phyloP scores from a whole-genome alignment of 179 eudicot species.

The Nepenthes alata region DNA sequence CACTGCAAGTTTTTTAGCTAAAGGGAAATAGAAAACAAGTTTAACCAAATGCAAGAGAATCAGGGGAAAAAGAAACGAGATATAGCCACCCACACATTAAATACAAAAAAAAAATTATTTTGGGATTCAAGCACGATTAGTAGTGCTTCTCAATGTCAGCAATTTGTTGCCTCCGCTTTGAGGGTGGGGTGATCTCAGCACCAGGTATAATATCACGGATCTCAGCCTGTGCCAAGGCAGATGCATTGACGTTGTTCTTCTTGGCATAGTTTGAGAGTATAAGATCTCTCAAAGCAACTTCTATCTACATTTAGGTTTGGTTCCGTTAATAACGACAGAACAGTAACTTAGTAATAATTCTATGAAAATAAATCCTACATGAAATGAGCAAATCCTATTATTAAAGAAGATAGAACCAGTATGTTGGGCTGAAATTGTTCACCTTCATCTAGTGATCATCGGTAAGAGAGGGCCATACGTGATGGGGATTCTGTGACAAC shows the following conservation, averaged over 20 bases:
- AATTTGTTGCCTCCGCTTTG: slow-evolving; percentile 92
- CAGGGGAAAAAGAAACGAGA: too few species aligned
- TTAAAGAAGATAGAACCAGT: too few species aligned
- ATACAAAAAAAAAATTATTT: too few species aligned
- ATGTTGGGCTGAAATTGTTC: not conserved
- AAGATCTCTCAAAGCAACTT: slow-evolving; percentile 91
- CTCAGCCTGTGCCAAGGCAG: slow-evolving; percentile 91
- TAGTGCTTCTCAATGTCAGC: slow-evolving; percentile 88
- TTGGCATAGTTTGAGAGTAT: slow-evolving; percentile 95
- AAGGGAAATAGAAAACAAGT: too few species aligned
- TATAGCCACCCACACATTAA: too few species aligned
- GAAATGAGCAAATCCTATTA: too few species aligned
- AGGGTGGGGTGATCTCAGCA: slow-evolving; percentile 97
- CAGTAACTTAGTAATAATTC: too few species aligned
- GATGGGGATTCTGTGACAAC: slow-evolving; percentile 95
- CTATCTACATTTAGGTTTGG: slow-evolving; percentile 43
- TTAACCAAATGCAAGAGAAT: too few species aligned
- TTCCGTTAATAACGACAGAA: not conserved
- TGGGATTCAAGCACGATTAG: too few species aligned
- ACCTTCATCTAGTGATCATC: slow-evolving; percentile 99
- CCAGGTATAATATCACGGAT: slow-evolving; percentile 97
- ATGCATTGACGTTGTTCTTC: slow-evolving; percentile 94
- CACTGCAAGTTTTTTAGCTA: too few species aligned
- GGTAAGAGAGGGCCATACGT: slow-evolving; percentile 90
- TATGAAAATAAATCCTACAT: too few species aligned